Conservation (phyloP, 2,329 filamentous ascomycete species). For the Atkinsonella texensis region DNA sequence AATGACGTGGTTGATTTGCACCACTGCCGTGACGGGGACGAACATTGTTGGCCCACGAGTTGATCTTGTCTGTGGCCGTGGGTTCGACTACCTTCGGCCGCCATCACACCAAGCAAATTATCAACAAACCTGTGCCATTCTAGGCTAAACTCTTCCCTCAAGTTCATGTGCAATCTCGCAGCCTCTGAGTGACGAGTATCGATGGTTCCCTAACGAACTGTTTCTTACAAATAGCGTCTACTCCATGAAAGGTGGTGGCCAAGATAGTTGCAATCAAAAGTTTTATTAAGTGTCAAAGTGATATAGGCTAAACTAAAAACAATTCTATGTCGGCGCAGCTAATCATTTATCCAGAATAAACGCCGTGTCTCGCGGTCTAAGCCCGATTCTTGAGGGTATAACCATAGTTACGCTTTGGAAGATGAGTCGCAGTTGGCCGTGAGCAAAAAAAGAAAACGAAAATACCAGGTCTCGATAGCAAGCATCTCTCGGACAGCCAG, state of each 20-base stretch:
- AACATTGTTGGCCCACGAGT: not conserved
- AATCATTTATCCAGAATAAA: not conserved
- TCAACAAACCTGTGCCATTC: too few species aligned
- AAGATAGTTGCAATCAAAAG: not conserved
- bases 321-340: not conserved
- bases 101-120: too few species aligned
- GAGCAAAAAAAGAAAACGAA: not conserved
- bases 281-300: not conserved
- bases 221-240: not conserved
- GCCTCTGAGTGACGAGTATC: not conserved
- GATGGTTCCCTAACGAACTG: not conserved
- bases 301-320: not conserved
- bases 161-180: not conserved
- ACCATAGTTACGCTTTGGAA: not conserved
- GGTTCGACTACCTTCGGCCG: too few species aligned
- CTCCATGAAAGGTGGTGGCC: not conserved
- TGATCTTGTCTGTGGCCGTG: not conserved
- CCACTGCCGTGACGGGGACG: not conserved
- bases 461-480: not conserved
- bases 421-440: not conserved
- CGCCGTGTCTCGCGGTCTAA: not conserved
- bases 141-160: too few species aligned
- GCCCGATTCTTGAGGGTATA: not conserved
- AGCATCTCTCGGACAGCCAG: not conserved
- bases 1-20: not conserved